Conservation (phyloP, 257 asterid genomes). For the Plantago ovata region DNA sequence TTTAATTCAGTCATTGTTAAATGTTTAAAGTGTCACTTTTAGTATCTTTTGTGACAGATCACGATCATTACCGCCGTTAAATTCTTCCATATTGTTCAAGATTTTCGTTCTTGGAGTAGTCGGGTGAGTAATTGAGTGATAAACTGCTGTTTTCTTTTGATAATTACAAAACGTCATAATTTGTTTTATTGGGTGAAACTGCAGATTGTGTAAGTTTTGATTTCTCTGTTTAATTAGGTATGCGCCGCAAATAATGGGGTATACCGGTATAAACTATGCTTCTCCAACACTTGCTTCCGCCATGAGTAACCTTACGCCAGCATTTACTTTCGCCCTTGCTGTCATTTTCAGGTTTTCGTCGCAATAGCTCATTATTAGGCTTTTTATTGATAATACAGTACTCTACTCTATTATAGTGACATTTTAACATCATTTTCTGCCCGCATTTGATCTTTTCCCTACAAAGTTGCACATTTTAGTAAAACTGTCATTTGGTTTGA, state of each 20-base stretch:
- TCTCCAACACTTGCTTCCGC: conserved; percentile 88
- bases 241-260: conserved; percentile 62
- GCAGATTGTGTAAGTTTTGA: neutral
- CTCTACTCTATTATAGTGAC: no score
- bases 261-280: conserved; percentile 53
- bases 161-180: no score
- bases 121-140: conserved; percentile 45
- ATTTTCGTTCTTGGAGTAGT: conserved; percentile 63
- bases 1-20: neutral
- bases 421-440: neutral
- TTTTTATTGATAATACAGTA: no score
- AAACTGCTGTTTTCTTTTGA: no score
- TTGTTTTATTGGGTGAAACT: no score
- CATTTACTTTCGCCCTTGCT: conserved; percentile 71
- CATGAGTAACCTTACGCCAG: conserved; percentile 80
- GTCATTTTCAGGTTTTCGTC: conserved; percentile 43
- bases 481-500: no score
- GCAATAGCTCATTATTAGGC: no score
- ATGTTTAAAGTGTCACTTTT: neutral
- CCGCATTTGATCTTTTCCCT: neutral
- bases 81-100: conserved; percentile 42
- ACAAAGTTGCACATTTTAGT: no score
- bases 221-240: conserved; percentile 26
- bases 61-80: conserved; percentile 49
- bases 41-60: conserved; percentile 40